These are phyloP conservation scores for Stachybotrys chlorohalonatus DNA, from an alignment of 2,329 filamentous ascomycete species.

Conservation along the genomic window DNA sequence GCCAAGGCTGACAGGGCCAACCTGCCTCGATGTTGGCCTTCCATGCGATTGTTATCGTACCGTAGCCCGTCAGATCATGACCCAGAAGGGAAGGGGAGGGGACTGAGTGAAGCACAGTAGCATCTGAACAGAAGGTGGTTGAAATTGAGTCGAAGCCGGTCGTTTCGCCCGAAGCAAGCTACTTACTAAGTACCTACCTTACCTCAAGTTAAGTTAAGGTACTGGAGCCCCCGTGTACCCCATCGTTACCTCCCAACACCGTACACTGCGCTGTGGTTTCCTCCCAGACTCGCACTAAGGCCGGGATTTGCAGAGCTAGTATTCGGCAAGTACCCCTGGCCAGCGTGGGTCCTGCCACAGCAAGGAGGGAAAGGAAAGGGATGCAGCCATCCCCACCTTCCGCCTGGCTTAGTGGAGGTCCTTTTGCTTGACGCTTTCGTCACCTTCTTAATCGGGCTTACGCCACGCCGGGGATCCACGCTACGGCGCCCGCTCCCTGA, in stretches of 20 bases:
- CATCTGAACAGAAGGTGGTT: background rate
- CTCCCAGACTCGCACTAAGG: background rate
- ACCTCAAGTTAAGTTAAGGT: too few relatives aligned
- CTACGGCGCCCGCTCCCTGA: constrained; percentile 2
- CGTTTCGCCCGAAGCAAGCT: background rate
- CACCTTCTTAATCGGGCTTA: constrained; percentile 14
- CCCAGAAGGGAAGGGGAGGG: background rate
- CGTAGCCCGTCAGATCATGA: background rate
- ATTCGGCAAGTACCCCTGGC: background rate
- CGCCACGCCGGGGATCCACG: constrained; percentile 5
- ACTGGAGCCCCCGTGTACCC: background rate
- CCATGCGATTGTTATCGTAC: background rate
- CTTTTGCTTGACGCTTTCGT: background rate
- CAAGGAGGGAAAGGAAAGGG: background rate
- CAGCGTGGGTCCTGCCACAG: background rate
- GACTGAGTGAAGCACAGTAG: background rate
- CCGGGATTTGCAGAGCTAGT: background rate
- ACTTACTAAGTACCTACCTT: background rate
- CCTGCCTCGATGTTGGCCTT: too few relatives aligned
- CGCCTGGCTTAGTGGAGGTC: background rate
- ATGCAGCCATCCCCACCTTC: background rate
- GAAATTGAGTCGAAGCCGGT: background rate
- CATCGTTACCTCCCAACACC: background rate
- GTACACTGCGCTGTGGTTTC: background rate
- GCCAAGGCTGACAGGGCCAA: background rate